A percentile compares a stretch with the other conserved stretches of the same genome.
Evolutionary conservation across 805 yeast species (phyloP).

Genomic region (Zygosaccharomyces pseudorouxii): DNA sequence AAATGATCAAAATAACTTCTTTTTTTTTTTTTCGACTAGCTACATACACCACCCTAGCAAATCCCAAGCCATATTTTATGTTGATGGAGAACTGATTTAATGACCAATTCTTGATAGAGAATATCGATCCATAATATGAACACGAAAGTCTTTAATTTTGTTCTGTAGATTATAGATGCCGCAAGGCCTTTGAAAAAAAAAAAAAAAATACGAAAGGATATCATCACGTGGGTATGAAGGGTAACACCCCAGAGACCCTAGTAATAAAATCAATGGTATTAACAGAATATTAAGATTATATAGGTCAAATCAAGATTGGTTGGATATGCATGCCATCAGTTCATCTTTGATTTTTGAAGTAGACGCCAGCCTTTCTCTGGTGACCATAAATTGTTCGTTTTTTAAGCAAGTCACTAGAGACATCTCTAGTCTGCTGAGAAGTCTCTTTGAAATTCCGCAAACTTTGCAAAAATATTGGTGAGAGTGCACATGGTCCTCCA

Average conservation of each 20-base stretch:
- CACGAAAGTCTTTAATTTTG: constrained; percentile 1
- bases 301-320: not conserved
- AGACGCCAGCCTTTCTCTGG: constrained; percentile 16
- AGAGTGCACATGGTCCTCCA: constrained; percentile 45
- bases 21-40: not conserved
- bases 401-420: constrained; percentile 21
- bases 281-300: not conserved
- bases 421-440: constrained; percentile 28
- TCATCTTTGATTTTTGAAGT: constrained; percentile 15
- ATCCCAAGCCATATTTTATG: constrained; percentile 27
- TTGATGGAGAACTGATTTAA: not conserved
- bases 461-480: constrained; percentile 46
- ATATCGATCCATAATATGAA: not conserved
- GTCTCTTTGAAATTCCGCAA: constrained; percentile 40
- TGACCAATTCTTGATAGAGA: not conserved
- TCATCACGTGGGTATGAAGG: not conserved
- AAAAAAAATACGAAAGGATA: not conserved
- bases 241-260: not conserved
- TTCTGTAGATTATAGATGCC: constrained; percentile 3
- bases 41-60: constrained; percentile 36
- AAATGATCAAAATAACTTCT: not conserved
- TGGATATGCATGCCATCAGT: constrained; percentile 6
- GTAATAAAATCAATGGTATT: not conserved
- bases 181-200: not conserved
- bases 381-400: constrained; percentile 21